These are phyloP conservation scores for Claviceps purpurea DNA, from an alignment of 2,329 filamentous ascomycete genomes.

Conservation along the genomic window DNA sequence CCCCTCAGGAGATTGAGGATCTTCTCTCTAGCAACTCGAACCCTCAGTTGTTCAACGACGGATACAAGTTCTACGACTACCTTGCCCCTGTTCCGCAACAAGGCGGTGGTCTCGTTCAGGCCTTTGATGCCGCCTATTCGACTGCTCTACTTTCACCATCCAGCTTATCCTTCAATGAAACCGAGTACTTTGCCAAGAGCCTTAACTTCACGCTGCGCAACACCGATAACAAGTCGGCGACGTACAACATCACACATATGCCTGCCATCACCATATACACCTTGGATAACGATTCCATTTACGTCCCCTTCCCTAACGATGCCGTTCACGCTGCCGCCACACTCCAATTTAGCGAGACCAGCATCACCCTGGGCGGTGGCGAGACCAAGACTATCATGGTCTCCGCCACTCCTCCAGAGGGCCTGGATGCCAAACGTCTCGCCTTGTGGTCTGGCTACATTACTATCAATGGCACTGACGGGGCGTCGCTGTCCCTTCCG, in stretches of 20 bases:
- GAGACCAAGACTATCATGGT: constrained; percentile 5
- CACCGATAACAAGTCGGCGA: constrained; percentile 31
- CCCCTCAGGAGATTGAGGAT: constrained; percentile 35
- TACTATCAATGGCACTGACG: constrained; percentile 22
- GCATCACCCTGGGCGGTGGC: constrained; percentile 2
- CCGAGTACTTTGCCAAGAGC: constrained; percentile 36
- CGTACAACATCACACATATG: constrained; percentile 37
- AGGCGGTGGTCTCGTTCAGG: constrained; percentile 46
- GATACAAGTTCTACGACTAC: constrained; percentile 19
- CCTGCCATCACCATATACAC: constrained; percentile 42
- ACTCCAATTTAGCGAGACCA: constrained; percentile 4
- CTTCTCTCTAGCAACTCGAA: constrained; percentile 35
- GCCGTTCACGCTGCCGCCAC: constrained; percentile 27
- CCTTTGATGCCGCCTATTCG: constrained; percentile 42
- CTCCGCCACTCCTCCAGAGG: constrained; percentile 2
- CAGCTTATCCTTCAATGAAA: constrained; percentile 52
- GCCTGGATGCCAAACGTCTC: constrained; percentile 4
- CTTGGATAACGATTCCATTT: constrained; percentile 20
- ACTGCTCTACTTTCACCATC: constrained; percentile 39
- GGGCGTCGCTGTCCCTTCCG: constrained; percentile 23
- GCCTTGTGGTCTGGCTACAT: constrained; percentile 8
- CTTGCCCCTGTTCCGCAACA: constrained; percentile 46
- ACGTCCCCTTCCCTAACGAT: constrained; percentile 30
- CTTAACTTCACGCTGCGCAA: constrained; percentile 44
- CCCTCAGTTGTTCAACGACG: constrained; percentile 35